Base-by-base conservation (phyloP, 441 rosid species). In the Gossypium davidsonii region DNA sequence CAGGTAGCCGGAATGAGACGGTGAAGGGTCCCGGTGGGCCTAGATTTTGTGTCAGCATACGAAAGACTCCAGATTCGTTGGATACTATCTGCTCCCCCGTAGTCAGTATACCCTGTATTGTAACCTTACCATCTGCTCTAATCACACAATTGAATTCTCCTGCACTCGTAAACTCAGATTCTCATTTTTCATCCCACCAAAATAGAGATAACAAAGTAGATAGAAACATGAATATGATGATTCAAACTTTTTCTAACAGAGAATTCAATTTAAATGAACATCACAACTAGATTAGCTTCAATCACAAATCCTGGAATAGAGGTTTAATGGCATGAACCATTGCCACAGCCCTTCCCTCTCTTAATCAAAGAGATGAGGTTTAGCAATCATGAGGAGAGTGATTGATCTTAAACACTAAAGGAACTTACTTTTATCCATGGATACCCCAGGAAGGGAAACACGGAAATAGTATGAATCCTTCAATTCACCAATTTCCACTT, bases 391-490 rank as follows among this genome's bases (percentile, higher is more conserved):
- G 56, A 69, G 71, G 12, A 52, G 3, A 74, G 52, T 15, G 70
- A 69, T 58, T 10, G 55, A 53, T 74, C 37, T 65, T 12, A 59
- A 76, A 72, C 17, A 26, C 56, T 21, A 18, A 66, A 15, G 53
- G 67, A 79, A 80, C 94, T 81, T 87, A 90, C 98, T 87, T 79
- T 87, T 87, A 70, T 87, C 89, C 76, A 83, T 83, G 57, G 90
- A 79, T 69, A 88, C 96, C 42, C 96, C 98, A n/a, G 98, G 96
- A 1, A 94, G 89, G 39, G 86, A 57, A 15, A 91, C 91, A 63
- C 93, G 85, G 44, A 94, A 94, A 55, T 81, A 63, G 81, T 88
- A 94, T 0, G 90, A 66, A 59, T 90, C 92, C 58, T 80, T 87
- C 1, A 80, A 76, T 82, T 91, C 97, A 48, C 83, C 87, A 46